Evolutionary conservation across 306 rosid genomes (phyloP).

Genomic region (Vicia faba): DNA sequence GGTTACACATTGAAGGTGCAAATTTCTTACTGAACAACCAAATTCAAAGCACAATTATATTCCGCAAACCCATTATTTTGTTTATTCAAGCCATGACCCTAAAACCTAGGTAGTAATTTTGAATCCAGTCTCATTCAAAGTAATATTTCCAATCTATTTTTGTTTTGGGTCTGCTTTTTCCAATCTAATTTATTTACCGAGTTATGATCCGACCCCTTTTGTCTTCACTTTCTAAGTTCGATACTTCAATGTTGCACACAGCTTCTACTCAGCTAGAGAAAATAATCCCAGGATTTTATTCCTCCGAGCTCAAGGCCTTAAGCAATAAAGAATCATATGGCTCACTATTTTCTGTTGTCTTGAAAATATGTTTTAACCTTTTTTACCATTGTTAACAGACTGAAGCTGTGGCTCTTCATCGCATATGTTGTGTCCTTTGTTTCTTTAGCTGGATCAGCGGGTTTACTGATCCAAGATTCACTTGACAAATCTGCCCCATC

Average conservation of each 20-base stretch:
- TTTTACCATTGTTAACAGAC: conserved; percentile 52
- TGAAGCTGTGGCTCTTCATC: conserved; percentile 98
- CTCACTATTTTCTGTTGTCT: conserved; percentile 20
- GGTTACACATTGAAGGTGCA: not conserved
- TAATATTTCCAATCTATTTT: not conserved
- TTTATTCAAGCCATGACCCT: not conserved
- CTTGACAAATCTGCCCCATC: conserved; percentile 80
- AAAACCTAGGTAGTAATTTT: not conserved
- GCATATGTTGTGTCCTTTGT: conserved; percentile 97
- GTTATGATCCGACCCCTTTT: conserved; percentile 10
- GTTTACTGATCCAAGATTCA: conserved; percentile 89
- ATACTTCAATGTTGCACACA: conserved; percentile 7
- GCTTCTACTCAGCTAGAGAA: conserved; percentile 1
- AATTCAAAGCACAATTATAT: not conserved
- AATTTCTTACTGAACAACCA: not conserved
- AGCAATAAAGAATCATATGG: conserved; percentile 18
- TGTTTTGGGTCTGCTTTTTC: not conserved
- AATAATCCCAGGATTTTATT: conserved; percentile 4
- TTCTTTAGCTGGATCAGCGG: conserved; percentile 96
- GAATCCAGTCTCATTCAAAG: not conserved
- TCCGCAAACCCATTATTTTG: not conserved
- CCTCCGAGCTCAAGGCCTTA: not conserved
- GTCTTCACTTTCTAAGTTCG: not conserved
- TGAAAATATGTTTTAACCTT: conserved; percentile 35
- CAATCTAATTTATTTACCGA: not conserved